Evolutionary conservation across 306 rosid species (phyloP), one percentile per base, ranked within the genome.

Genomic region (Arachis hypogaea): DNA sequence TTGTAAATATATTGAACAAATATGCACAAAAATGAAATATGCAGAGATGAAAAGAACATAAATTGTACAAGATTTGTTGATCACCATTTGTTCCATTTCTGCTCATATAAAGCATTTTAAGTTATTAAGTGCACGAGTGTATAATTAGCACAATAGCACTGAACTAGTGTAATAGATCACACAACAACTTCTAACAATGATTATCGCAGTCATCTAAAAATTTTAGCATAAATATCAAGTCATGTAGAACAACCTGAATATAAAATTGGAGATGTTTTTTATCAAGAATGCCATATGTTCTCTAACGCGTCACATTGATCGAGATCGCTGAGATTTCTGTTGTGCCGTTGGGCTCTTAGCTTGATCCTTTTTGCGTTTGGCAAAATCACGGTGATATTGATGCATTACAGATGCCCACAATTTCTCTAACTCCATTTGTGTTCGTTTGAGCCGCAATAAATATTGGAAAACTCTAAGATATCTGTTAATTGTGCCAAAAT

Each of bases 231-330:
- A 11, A 58, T 40, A 36, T 10, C 18, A 73, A 12, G 62, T 62
- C 45, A 67, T 56, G 58, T 68, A 70, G 46, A 68, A 63, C 61
- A 63, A 94, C 96, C 96, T 94, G 96, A 73, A 94, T 91, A 83
- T 94, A 94, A 84, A 94, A 94, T 78, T 91, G 98, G 81, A 94
- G 98, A 82, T 14, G 14, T 94, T 94, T 83, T 96, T 89, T 78
- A 94, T 87, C 82, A 92, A 83, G 96, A 94, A 94, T 65, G 95
- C 97, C 94, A 84, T 88, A 61, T 88, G 92, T 74, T 92, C 94
- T 78, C 96, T 81, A 56, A 89, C 90, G 68, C 74, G 96, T 97
- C 97, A 94, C 99, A 92, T 89, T 63, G 92, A 94, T 73, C 92
- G 88, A 61, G 75, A 78, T 71, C 63, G 78, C 77, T 88, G 96